Conservation (phyloP, 805 yeast species). For the Wickerhamomyces bovis region DNA sequence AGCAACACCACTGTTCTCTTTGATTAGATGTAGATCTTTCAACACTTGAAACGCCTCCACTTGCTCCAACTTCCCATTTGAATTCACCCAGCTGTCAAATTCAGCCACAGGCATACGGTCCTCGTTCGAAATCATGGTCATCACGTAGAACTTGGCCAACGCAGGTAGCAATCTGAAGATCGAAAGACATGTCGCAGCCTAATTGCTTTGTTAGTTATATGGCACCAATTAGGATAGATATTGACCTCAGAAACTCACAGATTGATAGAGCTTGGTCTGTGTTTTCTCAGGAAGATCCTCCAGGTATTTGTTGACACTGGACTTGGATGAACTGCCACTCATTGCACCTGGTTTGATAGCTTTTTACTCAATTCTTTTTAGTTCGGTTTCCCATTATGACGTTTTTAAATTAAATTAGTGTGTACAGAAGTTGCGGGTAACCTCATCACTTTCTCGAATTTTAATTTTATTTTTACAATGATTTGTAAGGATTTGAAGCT, state of each 20-base stretch:
- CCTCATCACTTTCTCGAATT: slow-evolving; percentile 5
- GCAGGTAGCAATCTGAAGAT: slow-evolving; percentile 86
- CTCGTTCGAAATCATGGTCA: slow-evolving; percentile 81
- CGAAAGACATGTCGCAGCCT: slow-evolving; percentile 91
- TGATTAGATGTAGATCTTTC: slow-evolving; percentile 67
- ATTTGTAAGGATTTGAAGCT: background rate
- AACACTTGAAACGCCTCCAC: slow-evolving; percentile 76
- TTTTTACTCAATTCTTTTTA: too few relatives aligned
- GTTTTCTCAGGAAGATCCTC: slow-evolving; percentile 85
- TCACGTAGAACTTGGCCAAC: slow-evolving; percentile 80
- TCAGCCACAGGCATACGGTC: slow-evolving; percentile 61
- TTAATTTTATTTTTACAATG: slow-evolving; percentile 1
- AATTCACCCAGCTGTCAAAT: slow-evolving; percentile 70
- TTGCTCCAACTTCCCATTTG: slow-evolving; percentile 45
- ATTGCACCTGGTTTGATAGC: slow-evolving; percentile 1
- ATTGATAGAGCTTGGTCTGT: slow-evolving; percentile 73
- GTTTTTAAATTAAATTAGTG: background rate
- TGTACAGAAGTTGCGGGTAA: slow-evolving; percentile 8
- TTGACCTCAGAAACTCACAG: slow-evolving; percentile 26
- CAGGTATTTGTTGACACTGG: slow-evolving; percentile 80
- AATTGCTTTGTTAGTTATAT: slow-evolving; percentile 1
- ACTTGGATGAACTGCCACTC: slow-evolving; percentile 42
- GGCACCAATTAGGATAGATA: background rate
- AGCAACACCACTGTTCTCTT: slow-evolving; percentile 43
- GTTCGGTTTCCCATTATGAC: background rate